Evolutionary conservation across 2,329 filamentous ascomycete species (phyloP), one percentile per base, ranked within the genome.

Genomic region (Oidium heveae): DNA sequence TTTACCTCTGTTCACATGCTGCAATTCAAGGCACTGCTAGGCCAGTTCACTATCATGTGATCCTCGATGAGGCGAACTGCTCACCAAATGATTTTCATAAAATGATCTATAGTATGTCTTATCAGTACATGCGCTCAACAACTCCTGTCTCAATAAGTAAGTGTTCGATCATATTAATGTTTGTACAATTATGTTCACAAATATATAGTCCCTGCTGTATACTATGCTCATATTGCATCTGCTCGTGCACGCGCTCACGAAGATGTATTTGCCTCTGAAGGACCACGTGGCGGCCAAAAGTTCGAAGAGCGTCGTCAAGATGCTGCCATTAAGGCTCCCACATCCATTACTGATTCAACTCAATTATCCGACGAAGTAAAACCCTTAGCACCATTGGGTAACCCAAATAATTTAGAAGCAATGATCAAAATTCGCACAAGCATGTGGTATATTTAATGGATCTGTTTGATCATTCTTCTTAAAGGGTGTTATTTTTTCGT

Each of bases 21-120:
- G 91, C 91, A 0, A 87, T 98, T 59, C 91, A 98, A 68, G 91
- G 91, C 24, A 98, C 91, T 0, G 83, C 91, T 18, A 79, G 91
- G 1, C 91, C 91, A 0, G 86, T 93, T 0, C 86, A 94, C 62
- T 98, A 98, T 66, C 83, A 89, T 58, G 82, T 95, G 15, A 79
- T 98, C 22, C 65, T 83, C 50, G 91, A 98, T 64, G 87, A 96
- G 66, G 77, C 81, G 54, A 71, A 74, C 1, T 74, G 85, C 62
- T 66, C 72, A 0, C 72, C 81, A 0, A 79, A 84, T 44, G 74
- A 81, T 1, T 71, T 98, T 0, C 84, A 94, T 63, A 80, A 81
- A 55, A 83, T 96, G 76, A 82, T 96, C 22, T 96, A 96, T 62
- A 83, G 94, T 60, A 87, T 95, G 58, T 94, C 83, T 47, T 98